phyloP scores from a whole-genome alignment of 2,329 filamentous ascomycete species.

The Ceratocystis diversiconidia region DNA sequence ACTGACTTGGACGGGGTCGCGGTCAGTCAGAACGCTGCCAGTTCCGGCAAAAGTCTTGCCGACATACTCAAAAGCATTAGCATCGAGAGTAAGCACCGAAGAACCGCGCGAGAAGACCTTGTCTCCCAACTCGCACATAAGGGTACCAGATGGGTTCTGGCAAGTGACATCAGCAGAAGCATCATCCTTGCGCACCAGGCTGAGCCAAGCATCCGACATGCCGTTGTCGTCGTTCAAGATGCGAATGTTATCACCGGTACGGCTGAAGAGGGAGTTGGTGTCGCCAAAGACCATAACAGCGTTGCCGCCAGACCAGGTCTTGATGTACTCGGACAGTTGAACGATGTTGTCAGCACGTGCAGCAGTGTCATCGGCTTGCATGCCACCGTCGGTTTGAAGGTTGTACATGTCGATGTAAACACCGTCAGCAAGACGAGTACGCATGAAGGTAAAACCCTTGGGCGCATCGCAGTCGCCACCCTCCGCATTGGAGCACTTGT shows the following conservation, averaged over 20 bases:
- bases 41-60: slow-evolving; percentile 41
- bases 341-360: slow-evolving; percentile 46
- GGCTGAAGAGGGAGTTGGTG: slow-evolving; percentile 51
- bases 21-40: slow-evolving; percentile 45
- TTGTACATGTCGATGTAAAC: slow-evolving; percentile 52
- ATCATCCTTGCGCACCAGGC: slow-evolving; percentile 35
- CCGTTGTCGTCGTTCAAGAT: slow-evolving; percentile 37
- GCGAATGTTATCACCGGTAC: slow-evolving; percentile 39
- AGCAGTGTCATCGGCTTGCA: slow-evolving; percentile 34
- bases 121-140: slow-evolving; percentile 50
- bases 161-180: slow-evolving; percentile 36
- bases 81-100: slow-evolving; percentile 32
- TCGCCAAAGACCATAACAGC: slow-evolving; percentile 51
- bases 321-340: slow-evolving; percentile 45
- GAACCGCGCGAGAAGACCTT: slow-evolving; percentile 48
- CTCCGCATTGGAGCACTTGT: slow-evolving; percentile 40
- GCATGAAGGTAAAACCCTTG: slow-evolving; percentile 57
- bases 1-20: slow-evolving; percentile 45
- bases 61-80: slow-evolving; percentile 41
- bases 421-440: slow-evolving; percentile 31
- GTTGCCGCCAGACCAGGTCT: slow-evolving; percentile 41
- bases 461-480: slow-evolving; percentile 49
- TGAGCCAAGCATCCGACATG: slow-evolving; percentile 45
- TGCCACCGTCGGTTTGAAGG: slow-evolving; percentile 50
- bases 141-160: slow-evolving; percentile 40